phyloP scores from a whole-genome alignment of 352 stramenopile species.

The Aphanomyces stellatus region DNA sequence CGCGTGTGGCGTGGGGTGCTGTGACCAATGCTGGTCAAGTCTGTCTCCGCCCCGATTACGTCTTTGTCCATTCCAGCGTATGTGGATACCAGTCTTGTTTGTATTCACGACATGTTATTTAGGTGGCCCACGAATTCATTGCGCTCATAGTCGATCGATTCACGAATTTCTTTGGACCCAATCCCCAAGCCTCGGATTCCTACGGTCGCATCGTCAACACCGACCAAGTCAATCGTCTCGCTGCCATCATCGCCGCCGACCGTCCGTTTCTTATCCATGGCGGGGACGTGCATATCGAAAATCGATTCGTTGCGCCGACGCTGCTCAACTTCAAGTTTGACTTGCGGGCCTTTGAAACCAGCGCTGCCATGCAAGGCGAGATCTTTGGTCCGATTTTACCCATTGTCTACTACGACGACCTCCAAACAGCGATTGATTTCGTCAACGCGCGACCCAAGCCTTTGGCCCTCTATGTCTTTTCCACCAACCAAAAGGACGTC shows the following conservation, averaged over 20 bases:
- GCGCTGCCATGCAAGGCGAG: conserved; percentile 20
- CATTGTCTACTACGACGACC: background rate
- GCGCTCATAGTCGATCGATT: background rate
- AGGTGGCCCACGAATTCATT: background rate
- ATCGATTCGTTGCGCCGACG: conserved; percentile 42
- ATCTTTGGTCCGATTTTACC: conserved; percentile 3
- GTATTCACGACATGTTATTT: background rate
- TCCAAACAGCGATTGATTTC: conserved; percentile 18
- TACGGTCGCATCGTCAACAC: background rate
- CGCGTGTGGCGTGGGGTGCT: conserved; percentile 77
- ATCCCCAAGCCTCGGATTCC: background rate
- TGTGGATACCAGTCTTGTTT: background rate
- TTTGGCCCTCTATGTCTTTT: conserved; percentile 28
- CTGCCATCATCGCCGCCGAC: background rate
- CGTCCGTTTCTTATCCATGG: background rate
- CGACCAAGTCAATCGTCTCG: background rate
- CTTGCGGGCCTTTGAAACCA: conserved; percentile 22
- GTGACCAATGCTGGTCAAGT: conserved; percentile 90
- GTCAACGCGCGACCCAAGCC: conserved; percentile 25
- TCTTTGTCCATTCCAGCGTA: conserved; percentile 47
- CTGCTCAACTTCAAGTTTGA: conserved; percentile 41
- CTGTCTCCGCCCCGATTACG: conserved; percentile 91
- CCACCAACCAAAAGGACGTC: conserved; percentile 3
- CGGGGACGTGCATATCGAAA: background rate
- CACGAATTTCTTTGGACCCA: background rate